These are phyloP conservation scores for Sclerotinia glacialis DNA, from an alignment of 2,329 filamentous ascomycete genomes.

Conservation along the genomic window DNA sequence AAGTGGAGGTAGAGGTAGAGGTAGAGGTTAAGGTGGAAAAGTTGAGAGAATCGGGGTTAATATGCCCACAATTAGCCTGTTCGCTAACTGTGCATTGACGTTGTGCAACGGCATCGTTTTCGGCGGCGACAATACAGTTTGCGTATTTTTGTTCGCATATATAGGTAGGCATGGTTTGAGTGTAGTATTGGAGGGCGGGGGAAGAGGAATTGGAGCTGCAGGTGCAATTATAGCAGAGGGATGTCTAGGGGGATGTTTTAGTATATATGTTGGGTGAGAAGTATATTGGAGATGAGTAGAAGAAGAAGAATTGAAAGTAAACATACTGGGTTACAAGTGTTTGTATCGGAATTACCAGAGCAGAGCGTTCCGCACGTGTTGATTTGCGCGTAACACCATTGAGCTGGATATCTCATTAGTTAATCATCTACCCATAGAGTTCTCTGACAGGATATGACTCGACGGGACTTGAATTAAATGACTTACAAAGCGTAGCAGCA, in stretches of 20 bases:
- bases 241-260: conserved; percentile 40
- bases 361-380: conserved; percentile 61
- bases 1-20: too few species aligned
- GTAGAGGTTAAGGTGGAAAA: neutral
- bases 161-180: conserved; percentile 57
- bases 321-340: conserved; percentile 58
- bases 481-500: neutral
- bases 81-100: conserved; percentile 45
- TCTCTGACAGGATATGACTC: too few species aligned
- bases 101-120: conserved; percentile 47
- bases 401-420: conserved; percentile 37
- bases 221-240: conserved; percentile 54
- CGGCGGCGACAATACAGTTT: conserved; percentile 46
- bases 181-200: conserved; percentile 55
- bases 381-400: conserved; percentile 57
- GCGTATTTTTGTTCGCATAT: conserved; percentile 54
- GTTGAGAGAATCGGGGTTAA: conserved; percentile 25
- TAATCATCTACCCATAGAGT: neutral
- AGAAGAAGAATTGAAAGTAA: neutral
- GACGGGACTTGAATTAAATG: neutral
- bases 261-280: neutral
- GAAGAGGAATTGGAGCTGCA: conserved; percentile 52
- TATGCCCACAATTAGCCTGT: conserved; percentile 50
- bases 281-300: neutral
- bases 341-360: conserved; percentile 43